A percentile compares a stretch with the other conserved stretches of the same genome.
Conservation (phyloP, 148 eudicot genomes). For the Diospyros lotus region DNA sequence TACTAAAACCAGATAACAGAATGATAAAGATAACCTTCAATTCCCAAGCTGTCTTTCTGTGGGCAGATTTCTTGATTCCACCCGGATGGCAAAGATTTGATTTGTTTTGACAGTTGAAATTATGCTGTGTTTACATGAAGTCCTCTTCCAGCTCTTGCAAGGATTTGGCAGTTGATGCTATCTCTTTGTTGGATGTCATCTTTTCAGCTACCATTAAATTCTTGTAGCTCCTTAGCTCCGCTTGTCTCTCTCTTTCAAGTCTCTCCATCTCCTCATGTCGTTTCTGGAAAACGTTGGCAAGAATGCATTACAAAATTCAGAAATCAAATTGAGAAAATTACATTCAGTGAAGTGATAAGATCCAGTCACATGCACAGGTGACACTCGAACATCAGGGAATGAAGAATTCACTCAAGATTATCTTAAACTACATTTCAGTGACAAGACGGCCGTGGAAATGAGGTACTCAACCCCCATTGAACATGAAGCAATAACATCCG, state of each 20-base stretch:
- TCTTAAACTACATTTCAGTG: too few relatives aligned
- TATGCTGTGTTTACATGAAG: constrained; percentile 55
- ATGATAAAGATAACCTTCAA: constrained; percentile 5
- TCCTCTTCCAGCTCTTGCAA: constrained; percentile 96
- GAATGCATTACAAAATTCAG: neutral
- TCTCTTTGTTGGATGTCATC: constrained; percentile 97
- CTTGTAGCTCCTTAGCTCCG: constrained; percentile 93
- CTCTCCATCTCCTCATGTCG: constrained; percentile 85
- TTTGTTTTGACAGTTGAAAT: neutral
- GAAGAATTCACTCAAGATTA: neutral
- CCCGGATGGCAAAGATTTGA: constrained; percentile 2
- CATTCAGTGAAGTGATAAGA: neutral
- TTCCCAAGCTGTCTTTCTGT: neutral
- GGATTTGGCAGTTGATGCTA: constrained; percentile 75
- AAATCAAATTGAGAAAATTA: neutral
- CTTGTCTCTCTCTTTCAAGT: constrained; percentile 87
- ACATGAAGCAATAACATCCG: too few relatives aligned
- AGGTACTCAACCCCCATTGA: too few relatives aligned
- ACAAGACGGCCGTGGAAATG: too few relatives aligned
- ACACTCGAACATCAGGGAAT: neutral
- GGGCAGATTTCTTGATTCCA: constrained; percentile 11
- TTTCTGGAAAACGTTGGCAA: constrained; percentile 44
- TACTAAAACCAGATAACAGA: constrained; percentile 8
- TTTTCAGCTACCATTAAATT: constrained; percentile 93
- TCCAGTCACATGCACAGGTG: neutral